phyloP scores from a whole-genome alignment of 352 stramenopile species.

The Thraustotheca clavata region DNA sequence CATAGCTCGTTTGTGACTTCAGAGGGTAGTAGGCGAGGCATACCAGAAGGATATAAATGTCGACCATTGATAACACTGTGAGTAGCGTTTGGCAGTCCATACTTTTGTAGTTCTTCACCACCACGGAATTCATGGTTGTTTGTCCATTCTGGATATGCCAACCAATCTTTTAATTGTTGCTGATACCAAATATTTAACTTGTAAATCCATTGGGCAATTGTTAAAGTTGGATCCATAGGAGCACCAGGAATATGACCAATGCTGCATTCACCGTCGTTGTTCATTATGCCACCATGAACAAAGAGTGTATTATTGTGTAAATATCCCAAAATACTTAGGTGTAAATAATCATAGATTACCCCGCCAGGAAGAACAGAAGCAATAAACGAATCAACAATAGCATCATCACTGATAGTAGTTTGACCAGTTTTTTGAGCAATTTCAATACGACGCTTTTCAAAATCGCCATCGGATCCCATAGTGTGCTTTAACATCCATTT shows the following conservation, averaged over 20 bases:
- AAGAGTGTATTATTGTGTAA: constrained; percentile 85
- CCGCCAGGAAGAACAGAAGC: constrained; percentile 61
- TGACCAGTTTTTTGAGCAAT: constrained; percentile 32
- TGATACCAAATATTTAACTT: constrained; percentile 80
- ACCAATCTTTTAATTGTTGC: constrained; percentile 65
- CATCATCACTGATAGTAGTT: constrained; percentile 47
- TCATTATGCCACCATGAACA: constrained; percentile 87
- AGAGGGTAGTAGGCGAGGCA: constrained; percentile 45
- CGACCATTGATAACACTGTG: constrained; percentile 69
- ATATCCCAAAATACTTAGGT: constrained; percentile 67
- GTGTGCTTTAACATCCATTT: constrained; percentile 88
- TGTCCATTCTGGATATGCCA: constrained; percentile 67
- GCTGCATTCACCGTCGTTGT: constrained; percentile 31
- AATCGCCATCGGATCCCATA: constrained; percentile 85
- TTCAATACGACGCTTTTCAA: constrained; percentile 80
- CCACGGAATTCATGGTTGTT: constrained; percentile 40
- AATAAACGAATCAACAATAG: constrained; percentile 72
- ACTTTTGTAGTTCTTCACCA: constrained; percentile 58
- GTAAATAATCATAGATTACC: constrained; percentile 79
- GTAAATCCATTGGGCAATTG: constrained; percentile 37
- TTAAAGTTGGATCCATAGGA: constrained; percentile 19
- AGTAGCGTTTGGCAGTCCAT: constrained; percentile 48
- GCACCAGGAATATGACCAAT: constrained; percentile 71
- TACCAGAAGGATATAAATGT: constrained; percentile 62
- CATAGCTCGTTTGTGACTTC: constrained; percentile 43